Evolutionary conservation across 148 eudicot species (phyloP), one percentile per base, ranked within the genome.

Genomic region (Pharnaceum exiguum): DNA sequence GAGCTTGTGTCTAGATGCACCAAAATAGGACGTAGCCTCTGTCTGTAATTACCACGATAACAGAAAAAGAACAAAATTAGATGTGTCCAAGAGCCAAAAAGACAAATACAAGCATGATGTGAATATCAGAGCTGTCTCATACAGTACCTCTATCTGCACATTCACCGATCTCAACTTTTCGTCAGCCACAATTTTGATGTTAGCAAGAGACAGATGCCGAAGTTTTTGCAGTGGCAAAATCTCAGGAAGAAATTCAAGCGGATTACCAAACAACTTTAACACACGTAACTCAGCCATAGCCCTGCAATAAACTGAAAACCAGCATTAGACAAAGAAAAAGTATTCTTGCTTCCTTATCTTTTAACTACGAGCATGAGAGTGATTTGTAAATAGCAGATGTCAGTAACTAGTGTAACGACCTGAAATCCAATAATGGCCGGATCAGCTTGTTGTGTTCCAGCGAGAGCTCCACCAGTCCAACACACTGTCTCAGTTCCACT

Each of bases 391-490:
- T 29, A 63, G 50, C 49, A 13, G 48, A 66, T 49, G 40, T 6
- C 39, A 22, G 24, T 17, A 19, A 52, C 29, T 63, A 40, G 53
- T 13, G 31, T 58, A 70, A 60, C 57, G 71, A 94, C 96, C 99
- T 94, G 89, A 94, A 89, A 74, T 94, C 96, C 58, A 94, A 84
- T 55, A 94, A 78, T 58, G 99, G 99, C 19, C 95, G 86, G 57
- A 94, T 74, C 60, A 94, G 86, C 77, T 86, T 94, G 85, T 94
- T 94, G 79, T 94, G 89, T 70, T 94, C 99, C 82, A 94, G 71
- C 32, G 99, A 89, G 40, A 94, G 80, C 80, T 89, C 99, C 65
- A 89, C 87, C 58, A 94, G 76, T 54, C 90, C 93, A 78, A 82
- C 81, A 65, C 99, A 94, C 70, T 94, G 87, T 60, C 87, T 78